phyloP scores from a whole-genome alignment of 1,139 yeast species.

The Pichia inconspicua region DNA sequence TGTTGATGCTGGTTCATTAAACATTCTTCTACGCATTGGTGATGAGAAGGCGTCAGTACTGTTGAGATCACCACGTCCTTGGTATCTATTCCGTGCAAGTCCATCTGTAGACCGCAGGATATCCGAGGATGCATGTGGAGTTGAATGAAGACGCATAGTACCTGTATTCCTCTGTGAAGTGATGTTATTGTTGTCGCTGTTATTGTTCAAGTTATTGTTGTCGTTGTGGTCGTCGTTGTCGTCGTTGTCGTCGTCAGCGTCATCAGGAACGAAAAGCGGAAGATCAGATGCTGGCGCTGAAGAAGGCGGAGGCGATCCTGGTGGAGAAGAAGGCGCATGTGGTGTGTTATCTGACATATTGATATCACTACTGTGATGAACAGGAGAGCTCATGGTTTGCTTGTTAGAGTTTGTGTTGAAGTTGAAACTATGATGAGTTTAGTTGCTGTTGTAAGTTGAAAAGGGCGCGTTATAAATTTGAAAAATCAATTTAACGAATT shows the following conservation, averaged over 20 bases:
- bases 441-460: background rate
- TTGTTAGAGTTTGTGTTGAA: too few relatives aligned
- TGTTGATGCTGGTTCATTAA: conserved; percentile 23
- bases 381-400: background rate
- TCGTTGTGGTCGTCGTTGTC: too few relatives aligned
- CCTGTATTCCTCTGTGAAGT: background rate
- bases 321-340: conserved; percentile 15
- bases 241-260: background rate
- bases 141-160: background rate
- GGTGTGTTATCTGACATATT: conserved; percentile 9
- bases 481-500: background rate
- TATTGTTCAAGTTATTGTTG: too few relatives aligned
- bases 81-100: conserved; percentile 20
- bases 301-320: background rate
- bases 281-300: background rate
- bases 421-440: background rate
- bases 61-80: conserved; percentile 47
- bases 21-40: conserved; percentile 35
- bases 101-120: conserved; percentile 12
- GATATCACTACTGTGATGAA: background rate
- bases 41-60: conserved; percentile 49
- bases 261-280: background rate
- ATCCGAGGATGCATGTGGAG: conserved; percentile 24
- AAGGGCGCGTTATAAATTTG: background rate
- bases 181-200: too few relatives aligned